Conservation (phyloP, 495 filamentous ascomycete genomes). For the Podospora bellae-mahoneyi region DNA sequence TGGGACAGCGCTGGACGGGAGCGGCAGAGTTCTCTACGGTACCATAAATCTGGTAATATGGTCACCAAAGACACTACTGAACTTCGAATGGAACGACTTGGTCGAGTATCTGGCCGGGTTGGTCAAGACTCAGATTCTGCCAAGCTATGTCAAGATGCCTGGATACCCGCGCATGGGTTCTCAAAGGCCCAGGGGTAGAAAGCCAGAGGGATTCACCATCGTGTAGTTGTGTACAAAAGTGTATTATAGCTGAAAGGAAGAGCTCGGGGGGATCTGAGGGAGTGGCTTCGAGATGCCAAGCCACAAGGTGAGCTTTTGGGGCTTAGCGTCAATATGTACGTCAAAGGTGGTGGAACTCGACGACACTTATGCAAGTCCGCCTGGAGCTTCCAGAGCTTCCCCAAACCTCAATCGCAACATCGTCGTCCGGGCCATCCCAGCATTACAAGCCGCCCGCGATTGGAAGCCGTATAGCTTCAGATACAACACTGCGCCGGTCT, state of each 20-base stretch:
- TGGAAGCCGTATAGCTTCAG: not conserved
- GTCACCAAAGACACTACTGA: not conserved
- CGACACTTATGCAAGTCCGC: not conserved
- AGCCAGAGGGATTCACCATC: not conserved
- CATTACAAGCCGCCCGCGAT: not conserved
- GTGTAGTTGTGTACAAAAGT: not conserved
- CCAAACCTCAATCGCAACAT: not conserved
- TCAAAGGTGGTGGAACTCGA: not conserved
- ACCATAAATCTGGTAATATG: not conserved
- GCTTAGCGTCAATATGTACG: not conserved
- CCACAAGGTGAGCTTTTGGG: conserved; percentile 13
- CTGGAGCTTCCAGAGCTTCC: conserved; percentile 10
- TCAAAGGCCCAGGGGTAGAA: not conserved
- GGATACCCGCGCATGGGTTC: not conserved
- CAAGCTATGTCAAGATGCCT: not conserved
- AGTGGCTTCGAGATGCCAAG: conserved; percentile 16
- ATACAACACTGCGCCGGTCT: not conserved
- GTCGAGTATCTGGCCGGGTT: not conserved
- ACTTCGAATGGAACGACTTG: not conserved
- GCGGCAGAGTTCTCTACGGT: conserved; percentile 24
- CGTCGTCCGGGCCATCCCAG: not conserved
- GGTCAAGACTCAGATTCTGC: not conserved
- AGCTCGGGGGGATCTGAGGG: no score
- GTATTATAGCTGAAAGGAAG: not conserved
- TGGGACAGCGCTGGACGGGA: conserved; percentile 39